phyloP scores from a whole-genome alignment of 2,329 filamentous ascomycete genomes.

The Fonsecaea erecta region DNA sequence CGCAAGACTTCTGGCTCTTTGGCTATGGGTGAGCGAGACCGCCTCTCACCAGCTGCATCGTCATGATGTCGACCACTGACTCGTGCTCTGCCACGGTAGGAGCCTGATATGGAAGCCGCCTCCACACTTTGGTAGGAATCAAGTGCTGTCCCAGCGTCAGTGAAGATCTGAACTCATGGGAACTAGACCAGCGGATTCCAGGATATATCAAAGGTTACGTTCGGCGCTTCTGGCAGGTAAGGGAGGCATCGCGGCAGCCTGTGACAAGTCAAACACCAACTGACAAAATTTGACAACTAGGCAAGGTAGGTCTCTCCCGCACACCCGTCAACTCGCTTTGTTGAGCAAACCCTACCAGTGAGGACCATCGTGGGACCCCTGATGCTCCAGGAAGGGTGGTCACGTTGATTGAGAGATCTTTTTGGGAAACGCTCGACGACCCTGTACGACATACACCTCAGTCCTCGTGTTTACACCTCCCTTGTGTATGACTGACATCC shows the following conservation, averaged over 20 bases:
- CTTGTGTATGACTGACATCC: constrained; percentile 32
- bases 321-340: constrained; percentile 9
- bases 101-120: constrained; percentile 98
- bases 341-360: constrained; percentile 57
- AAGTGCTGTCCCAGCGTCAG: background rate
- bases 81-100: constrained; percentile 51
- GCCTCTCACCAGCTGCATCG: background rate
- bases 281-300: constrained; percentile 25
- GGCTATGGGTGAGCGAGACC: constrained; percentile 76
- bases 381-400: constrained; percentile 87
- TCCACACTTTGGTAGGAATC: constrained; percentile 79
- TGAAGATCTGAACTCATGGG: constrained; percentile 11
- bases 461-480: background rate
- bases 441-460: constrained; percentile 54
- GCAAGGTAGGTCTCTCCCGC: constrained; percentile 34
- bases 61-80: constrained; percentile 20
- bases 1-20: constrained; percentile 88
- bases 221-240: constrained; percentile 95
- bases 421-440: constrained; percentile 76
- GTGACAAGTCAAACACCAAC: constrained; percentile 3
- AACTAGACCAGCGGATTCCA: constrained; percentile 76
- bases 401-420: constrained; percentile 82
- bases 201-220: constrained; percentile 95
- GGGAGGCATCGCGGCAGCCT: constrained; percentile 42
- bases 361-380: constrained; percentile 93